Evolutionary conservation across 805 yeast genomes (phyloP).

Genomic region (Debaryomyces maramus): DNA sequence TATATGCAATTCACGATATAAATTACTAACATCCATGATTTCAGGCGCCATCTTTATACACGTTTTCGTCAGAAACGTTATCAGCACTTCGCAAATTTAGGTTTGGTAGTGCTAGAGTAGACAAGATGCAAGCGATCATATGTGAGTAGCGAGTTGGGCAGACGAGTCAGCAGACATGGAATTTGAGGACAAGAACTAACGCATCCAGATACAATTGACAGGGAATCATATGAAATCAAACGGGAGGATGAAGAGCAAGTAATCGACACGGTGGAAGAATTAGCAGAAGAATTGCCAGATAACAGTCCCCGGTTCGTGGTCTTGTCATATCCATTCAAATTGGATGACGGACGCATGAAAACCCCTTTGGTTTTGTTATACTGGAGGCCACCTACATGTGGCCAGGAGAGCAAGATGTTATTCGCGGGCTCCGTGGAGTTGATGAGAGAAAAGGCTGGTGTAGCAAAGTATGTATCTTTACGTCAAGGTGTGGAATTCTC

Average conservation of each 20-base stretch:
- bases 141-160: constrained; percentile 41
- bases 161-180: too few species aligned
- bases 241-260: constrained; percentile 49
- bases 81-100: constrained; percentile 68
- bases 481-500: not conserved
- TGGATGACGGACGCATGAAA: constrained; percentile 69
- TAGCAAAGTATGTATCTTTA: constrained; percentile 47
- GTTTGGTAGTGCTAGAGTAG: constrained; percentile 65
- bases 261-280: constrained; percentile 54
- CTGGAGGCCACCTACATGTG: constrained; percentile 86
- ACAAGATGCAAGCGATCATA: constrained; percentile 59
- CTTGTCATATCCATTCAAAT: constrained; percentile 70
- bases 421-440: constrained; percentile 90
- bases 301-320: constrained; percentile 75
- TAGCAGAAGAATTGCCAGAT: constrained; percentile 78
- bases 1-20: too few species aligned
- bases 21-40: not conserved
- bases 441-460: constrained; percentile 76
- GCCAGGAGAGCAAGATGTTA: constrained; percentile 78
- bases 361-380: constrained; percentile 79
- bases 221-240: constrained; percentile 50
- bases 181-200: too few species aligned
- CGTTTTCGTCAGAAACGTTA: constrained; percentile 61
- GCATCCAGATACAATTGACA: constrained; percentile 54
- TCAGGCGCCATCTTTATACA: constrained; percentile 49